Percentiles rank a stretch among this genome's conserved stretches.
Conservation (phyloP, 2,329 filamentous ascomycete genomes). For the Neofusicoccum kwambonambiense region DNA sequence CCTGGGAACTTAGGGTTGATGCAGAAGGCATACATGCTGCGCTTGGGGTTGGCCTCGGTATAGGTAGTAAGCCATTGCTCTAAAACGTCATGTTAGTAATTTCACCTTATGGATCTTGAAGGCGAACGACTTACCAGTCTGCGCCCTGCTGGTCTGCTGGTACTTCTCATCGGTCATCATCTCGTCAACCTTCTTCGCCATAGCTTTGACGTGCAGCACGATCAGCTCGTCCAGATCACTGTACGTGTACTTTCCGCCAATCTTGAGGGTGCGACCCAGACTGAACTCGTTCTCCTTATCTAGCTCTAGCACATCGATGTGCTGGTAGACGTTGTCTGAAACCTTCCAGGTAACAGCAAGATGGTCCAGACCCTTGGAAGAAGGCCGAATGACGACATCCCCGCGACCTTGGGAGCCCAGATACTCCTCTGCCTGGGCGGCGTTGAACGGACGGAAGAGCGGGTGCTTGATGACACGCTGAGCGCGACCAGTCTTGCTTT, state of each 20-base stretch:
- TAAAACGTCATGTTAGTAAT: constrained; percentile 39
- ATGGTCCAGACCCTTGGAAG: constrained; percentile 92
- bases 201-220: constrained; percentile 93
- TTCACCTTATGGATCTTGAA: neutral
- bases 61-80: constrained; percentile 96
- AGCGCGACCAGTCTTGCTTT: constrained; percentile 77
- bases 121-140: constrained; percentile 70
- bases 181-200: constrained; percentile 96
- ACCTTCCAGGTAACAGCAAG: constrained; percentile 98
- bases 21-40: constrained; percentile 94
- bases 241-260: constrained; percentile 87
- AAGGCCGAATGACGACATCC: constrained; percentile 92
- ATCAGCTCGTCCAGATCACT: constrained; percentile 96
- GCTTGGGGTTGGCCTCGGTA: constrained; percentile 90
- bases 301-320: constrained; percentile 94
- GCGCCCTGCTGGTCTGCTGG: constrained; percentile 73
- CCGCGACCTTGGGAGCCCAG: constrained; percentile 81
- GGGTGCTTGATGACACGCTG: constrained; percentile 98
- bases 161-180: constrained; percentile 94
- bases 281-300: constrained; percentile 98
- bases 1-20: constrained; percentile 88
- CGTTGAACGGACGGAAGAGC: constrained; percentile 90
- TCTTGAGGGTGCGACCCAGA: constrained; percentile 79
- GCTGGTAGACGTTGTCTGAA: constrained; percentile 91
- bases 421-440: constrained; percentile 88